Conservation (phyloP, 2,329 filamentous ascomycete species). For the Coniochaeta sp. region DNA sequence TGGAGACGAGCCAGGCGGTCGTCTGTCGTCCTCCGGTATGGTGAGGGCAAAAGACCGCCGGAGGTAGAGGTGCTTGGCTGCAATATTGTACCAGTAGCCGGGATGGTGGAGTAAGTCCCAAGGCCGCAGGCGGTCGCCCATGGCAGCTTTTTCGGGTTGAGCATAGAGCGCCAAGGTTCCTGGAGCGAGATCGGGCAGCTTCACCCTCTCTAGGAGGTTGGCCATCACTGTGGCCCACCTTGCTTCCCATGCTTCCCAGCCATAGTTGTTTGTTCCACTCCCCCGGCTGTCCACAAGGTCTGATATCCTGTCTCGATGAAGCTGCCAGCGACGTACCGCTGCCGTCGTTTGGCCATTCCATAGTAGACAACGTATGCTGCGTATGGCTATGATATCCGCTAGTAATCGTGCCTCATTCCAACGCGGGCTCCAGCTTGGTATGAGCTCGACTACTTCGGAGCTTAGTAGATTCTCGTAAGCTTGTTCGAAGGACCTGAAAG, state of each 20-base stretch:
- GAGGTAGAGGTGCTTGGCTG: slow-evolving; percentile 47
- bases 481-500: slow-evolving; percentile 76
- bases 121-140: slow-evolving; percentile 50
- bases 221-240: slow-evolving; percentile 60
- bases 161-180: slow-evolving; percentile 39
- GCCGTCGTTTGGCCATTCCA: slow-evolving; percentile 73
- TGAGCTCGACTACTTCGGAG: slow-evolving; percentile 77
- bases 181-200: slow-evolving; percentile 41
- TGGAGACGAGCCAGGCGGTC: slow-evolving; percentile 38
- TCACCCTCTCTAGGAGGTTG: slow-evolving; percentile 46
- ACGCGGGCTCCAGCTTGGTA: slow-evolving; percentile 80
- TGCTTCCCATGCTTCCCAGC: slow-evolving; percentile 90
- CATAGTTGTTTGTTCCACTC: slow-evolving; percentile 80
- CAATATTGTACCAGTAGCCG: slow-evolving; percentile 59
- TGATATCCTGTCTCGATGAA: slow-evolving; percentile 64
- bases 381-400: slow-evolving; percentile 72
- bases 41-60: slow-evolving; percentile 45
- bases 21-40: slow-evolving; percentile 53
- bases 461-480: slow-evolving; percentile 80
- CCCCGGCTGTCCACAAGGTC: slow-evolving; percentile 77
- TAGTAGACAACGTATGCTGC: slow-evolving; percentile 73
- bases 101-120: slow-evolving; percentile 59
- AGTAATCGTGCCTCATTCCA: slow-evolving; percentile 92
- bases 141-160: slow-evolving; percentile 49
- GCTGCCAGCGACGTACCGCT: slow-evolving; percentile 73